Evolutionary conservation across 345 rosid genomes (phyloP).

Genomic region (Eucalyptus victrix): DNA sequence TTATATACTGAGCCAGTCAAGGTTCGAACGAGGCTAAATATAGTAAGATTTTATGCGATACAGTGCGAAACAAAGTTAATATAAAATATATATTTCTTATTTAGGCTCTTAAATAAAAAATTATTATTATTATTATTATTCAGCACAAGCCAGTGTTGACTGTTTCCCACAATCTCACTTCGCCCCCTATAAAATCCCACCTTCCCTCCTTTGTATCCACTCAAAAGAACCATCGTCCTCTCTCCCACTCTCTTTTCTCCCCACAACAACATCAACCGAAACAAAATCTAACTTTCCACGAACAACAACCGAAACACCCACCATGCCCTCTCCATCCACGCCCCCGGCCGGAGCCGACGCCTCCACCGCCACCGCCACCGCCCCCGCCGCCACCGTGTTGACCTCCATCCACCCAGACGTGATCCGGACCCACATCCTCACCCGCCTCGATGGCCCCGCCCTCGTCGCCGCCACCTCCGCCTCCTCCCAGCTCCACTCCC

Average conservation of each 20-base stretch:
- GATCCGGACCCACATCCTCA: constrained; percentile 39
- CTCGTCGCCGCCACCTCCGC: constrained; percentile 42
- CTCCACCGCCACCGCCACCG: background rate
- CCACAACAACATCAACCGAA: background rate
- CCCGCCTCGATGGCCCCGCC: constrained; percentile 62
- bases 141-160: background rate
- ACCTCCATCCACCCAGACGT: constrained; percentile 47
- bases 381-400: background rate
- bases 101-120: background rate
- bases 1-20: background rate
- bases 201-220: background rate
- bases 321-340: background rate
- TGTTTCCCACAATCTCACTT: background rate
- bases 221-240: background rate
- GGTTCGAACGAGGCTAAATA: background rate
- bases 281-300: background rate
- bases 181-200: background rate
- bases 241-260: background rate
- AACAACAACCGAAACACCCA: background rate
- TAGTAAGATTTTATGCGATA: background rate
- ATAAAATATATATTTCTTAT: background rate
- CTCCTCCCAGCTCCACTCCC: constrained; percentile 28
- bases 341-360: background rate
- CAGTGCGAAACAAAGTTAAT: background rate
- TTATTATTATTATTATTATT: background rate